Base-by-base conservation (phyloP, 2,329 filamentous ascomycete genomes). In the Cytospora chrysosperma region DNA sequence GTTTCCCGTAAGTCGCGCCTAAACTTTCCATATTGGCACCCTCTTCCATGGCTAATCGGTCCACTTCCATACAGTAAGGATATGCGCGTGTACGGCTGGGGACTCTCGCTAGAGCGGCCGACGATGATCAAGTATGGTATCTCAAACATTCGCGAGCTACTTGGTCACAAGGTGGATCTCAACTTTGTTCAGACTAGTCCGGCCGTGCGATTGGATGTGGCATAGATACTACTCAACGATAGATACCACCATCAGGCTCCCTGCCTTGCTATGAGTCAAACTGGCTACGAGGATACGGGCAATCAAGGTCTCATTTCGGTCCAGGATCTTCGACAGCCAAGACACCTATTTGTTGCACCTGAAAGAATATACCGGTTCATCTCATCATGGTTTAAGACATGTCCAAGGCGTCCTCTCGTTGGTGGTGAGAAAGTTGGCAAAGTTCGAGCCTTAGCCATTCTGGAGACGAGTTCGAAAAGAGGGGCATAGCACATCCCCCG, bases 71-170 rank as follows among this genome's bases (percentile, higher is more conserved):
- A 21, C 43, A 47, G 43, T 27, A 92, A 89, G 78, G 91, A 97
- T 72, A 87, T 98, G 87, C 83, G 91, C 67, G 93, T 97, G 12
- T 98, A 97, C 74, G 95, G 95, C 37, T 98, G 93, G 85, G 95
- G 95, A 43, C 79, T 99, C 73, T 92, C 88, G 76, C 78, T 99
- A 74, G 95, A 99, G 82, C 81, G 95, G 71, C 95, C 95, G 63
- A 98, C 95, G 13, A 99, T 98, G 95, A 97, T 97, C 80, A 95
- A 96, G 84, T 96, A 90, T 75, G 87, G 84, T 71, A 92, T 92
- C 66, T 91, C 86, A 72, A 97, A 97, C 77, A 97, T 97, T 71
- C 87, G 93, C 70, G 93, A 97, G 77, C 79, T 97, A 72, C 81
- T 99, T 61, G 94, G 94, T 17, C 94, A 99, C 81, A 96, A 97